phyloP scores from a whole-genome alignment of 257 asterid species.

The Phtheirospermum japonicum region DNA sequence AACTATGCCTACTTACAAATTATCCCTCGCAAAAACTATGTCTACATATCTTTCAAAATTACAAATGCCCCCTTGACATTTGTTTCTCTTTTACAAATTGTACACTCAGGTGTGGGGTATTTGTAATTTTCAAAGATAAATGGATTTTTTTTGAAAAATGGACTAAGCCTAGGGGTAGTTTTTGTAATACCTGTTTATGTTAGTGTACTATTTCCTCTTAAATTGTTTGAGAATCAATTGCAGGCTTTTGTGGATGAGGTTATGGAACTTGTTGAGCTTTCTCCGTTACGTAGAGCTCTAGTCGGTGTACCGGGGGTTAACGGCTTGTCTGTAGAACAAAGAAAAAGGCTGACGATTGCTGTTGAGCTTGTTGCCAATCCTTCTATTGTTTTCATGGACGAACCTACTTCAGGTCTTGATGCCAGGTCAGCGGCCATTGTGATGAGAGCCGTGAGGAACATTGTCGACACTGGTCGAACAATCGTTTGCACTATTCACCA shows the following conservation, averaged over 20 bases:
- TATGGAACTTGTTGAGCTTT: slow-evolving; percentile 79
- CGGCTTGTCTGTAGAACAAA: slow-evolving; percentile 81
- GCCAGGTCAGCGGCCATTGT: slow-evolving; percentile 94
- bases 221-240: slow-evolving; percentile 15
- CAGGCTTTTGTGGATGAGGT: slow-evolving; percentile 85
- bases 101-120: neutral
- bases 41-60: neutral
- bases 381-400: slow-evolving; percentile 89
- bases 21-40: too few species aligned
- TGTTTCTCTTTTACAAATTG: neutral
- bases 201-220: slow-evolving; percentile 10
- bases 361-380: slow-evolving; percentile 92
- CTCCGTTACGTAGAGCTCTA: slow-evolving; percentile 53
- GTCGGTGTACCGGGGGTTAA: slow-evolving; percentile 84
- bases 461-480: slow-evolving; percentile 82
- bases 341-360: slow-evolving; percentile 80
- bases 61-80: neutral
- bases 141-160: neutral
- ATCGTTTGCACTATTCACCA: slow-evolving; percentile 93
- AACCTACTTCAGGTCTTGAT: slow-evolving; percentile 89
- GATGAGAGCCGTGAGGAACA: slow-evolving; percentile 92
- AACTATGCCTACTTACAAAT: too few species aligned
- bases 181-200: neutral
- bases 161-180: neutral
- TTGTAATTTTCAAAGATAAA: neutral